A percentile compares a stretch with the other conserved stretches of the same genome.
phyloP scores from a whole-genome alignment of 164 flowering plant species.

The Kingdonia uniflora region DNA sequence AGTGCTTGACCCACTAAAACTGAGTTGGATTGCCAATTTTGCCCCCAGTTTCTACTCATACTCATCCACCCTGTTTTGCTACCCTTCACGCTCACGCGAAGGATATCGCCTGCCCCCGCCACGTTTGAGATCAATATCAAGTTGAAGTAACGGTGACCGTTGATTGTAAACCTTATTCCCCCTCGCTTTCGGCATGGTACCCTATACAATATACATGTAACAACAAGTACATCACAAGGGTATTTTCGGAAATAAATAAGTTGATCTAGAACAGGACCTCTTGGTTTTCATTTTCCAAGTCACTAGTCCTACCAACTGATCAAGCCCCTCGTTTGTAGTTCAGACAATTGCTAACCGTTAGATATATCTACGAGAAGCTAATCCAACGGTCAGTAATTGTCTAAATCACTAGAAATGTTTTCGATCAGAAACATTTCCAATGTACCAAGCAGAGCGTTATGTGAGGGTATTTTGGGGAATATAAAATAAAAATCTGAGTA shows the following conservation, averaged over 20 bases:
- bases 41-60: constrained; percentile 80
- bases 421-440: too few relatives aligned
- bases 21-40: constrained; percentile 64
- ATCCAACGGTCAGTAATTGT: too few relatives aligned
- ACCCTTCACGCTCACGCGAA: constrained; percentile 48
- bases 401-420: too few relatives aligned
- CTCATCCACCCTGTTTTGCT: constrained; percentile 57
- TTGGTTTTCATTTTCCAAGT: too few relatives aligned
- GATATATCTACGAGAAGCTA: too few relatives aligned
- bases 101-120: constrained; percentile 73
- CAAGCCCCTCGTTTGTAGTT: too few relatives aligned
- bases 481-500: not conserved
- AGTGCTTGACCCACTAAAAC: constrained; percentile 60
- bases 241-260: not conserved
- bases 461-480: constrained; percentile 7
- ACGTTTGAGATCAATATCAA: constrained; percentile 62
- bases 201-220: constrained; percentile 19
- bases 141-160: constrained; percentile 70
- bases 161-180: constrained; percentile 68
- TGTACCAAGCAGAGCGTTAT: too few relatives aligned
- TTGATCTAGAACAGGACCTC: not conserved
- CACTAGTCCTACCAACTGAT: too few relatives aligned
- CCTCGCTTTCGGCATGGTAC: constrained; percentile 67
- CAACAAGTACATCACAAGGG: not conserved
- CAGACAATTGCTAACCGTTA: too few relatives aligned